phyloP scores from a whole-genome alignment of 495 filamentous ascomycete genomes.

The Talaromyces trachyspermus region DNA sequence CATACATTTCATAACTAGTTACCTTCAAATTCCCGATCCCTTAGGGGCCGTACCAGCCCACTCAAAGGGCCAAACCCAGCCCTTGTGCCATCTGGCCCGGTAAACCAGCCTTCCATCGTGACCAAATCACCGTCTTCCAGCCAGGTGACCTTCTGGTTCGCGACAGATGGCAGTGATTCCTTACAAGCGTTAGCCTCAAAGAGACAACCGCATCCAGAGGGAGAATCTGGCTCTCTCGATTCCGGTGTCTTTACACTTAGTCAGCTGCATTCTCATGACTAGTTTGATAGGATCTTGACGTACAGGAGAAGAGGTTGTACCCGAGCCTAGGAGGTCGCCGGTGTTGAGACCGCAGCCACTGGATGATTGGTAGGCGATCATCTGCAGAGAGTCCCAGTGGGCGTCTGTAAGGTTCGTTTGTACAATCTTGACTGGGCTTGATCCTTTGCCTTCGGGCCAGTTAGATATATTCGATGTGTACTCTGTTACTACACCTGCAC shows the following conservation, averaged over 20 bases:
- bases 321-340: slow-evolving; percentile 21
- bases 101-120: slow-evolving; percentile 4
- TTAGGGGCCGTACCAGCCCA: neutral
- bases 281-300: neutral
- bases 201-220: neutral
- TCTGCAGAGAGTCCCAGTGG: slow-evolving; percentile 1
- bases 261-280: neutral
- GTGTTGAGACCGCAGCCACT: slow-evolving; percentile 16
- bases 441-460: neutral
- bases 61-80: neutral
- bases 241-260: neutral
- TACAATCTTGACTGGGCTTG: neutral
- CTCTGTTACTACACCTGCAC: neutral
- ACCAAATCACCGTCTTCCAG: neutral
- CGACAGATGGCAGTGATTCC: neutral
- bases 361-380: slow-evolving; percentile 13
- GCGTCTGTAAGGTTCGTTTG: neutral
- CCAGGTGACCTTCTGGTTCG: neutral
- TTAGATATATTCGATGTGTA: neutral
- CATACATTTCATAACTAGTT: too few species aligned
- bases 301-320: slow-evolving; percentile 6
- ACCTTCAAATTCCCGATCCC: neutral
- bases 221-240: neutral
- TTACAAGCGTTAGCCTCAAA: neutral
- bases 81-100: neutral